Percentiles rank a stretch among this genome's conserved stretches.
Evolutionary conservation across 495 filamentous ascomycete species (phyloP).

Genomic region (Penicillium dipodomyicola): DNA sequence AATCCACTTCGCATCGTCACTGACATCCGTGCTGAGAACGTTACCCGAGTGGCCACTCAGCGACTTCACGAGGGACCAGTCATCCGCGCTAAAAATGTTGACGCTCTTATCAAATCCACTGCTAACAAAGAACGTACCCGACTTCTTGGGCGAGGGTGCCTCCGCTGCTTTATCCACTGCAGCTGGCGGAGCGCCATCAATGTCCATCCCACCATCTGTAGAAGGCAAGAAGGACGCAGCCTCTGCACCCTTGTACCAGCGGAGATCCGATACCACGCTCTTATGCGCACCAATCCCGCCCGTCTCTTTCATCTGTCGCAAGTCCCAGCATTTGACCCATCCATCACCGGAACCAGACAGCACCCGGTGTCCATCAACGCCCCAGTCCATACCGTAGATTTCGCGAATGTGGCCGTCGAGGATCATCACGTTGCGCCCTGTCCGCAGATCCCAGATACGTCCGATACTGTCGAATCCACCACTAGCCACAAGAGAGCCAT

Average conservation of each 20-base stretch:
- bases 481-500: constrained; percentile 86
- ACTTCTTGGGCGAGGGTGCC: constrained; percentile 52
- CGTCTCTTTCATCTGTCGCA: constrained; percentile 77
- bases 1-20: constrained; percentile 83
- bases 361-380: constrained; percentile 82
- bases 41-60: constrained; percentile 89
- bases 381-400: constrained; percentile 91
- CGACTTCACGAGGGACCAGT: constrained; percentile 87
- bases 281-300: constrained; percentile 89
- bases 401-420: constrained; percentile 91
- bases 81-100: constrained; percentile 92
- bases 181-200: constrained; percentile 47
- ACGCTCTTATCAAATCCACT: constrained; percentile 94
- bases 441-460: constrained; percentile 93
- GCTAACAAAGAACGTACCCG: constrained; percentile 86
- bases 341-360: constrained; percentile 90
- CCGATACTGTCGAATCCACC: constrained; percentile 92
- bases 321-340: constrained; percentile 97
- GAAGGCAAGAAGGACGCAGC: constrained; percentile 59
- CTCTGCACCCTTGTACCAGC: constrained; percentile 88
- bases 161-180: constrained; percentile 15
- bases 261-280: constrained; percentile 84
- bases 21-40: constrained; percentile 85
- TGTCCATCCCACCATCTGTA: constrained; percentile 50
- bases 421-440: constrained; percentile 92